A percentile compares a stretch with the other conserved stretches of the same genome.
Evolutionary conservation across 148 eudicot species (phyloP).

Genomic region (Camellia japonica): DNA sequence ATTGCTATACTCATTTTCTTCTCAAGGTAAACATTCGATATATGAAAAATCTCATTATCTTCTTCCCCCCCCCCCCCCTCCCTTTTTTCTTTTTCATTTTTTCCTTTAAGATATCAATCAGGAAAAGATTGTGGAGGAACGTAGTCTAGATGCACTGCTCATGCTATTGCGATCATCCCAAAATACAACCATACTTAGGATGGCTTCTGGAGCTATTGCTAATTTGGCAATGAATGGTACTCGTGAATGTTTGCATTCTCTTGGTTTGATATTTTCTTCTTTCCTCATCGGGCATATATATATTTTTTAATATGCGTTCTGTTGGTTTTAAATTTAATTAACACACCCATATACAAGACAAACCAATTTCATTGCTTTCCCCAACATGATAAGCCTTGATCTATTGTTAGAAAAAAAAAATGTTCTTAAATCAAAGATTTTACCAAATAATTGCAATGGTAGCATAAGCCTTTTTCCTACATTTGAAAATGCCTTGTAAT

Average conservation of each 20-base stretch:
- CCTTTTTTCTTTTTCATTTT: background rate
- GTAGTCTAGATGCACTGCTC: constrained; percentile 89
- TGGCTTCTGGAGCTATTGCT: constrained; percentile 95
- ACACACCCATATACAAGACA: background rate
- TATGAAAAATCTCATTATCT: background rate
- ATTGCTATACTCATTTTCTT: background rate
- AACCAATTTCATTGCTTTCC: background rate
- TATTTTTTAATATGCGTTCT: background rate
- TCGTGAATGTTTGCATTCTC: background rate
- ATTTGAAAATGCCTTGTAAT: background rate
- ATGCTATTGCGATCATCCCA: constrained; percentile 77
- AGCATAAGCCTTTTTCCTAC: background rate
- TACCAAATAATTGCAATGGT: background rate
- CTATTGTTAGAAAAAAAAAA: no score
- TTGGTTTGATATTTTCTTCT: background rate
- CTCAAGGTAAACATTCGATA: background rate
- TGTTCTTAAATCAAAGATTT: background rate
- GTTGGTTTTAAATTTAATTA: background rate
- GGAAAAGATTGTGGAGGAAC: constrained; percentile 85
- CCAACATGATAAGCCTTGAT: background rate
- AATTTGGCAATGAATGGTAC: constrained; percentile 98
- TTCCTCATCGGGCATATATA: background rate
- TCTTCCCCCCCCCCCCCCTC: no score
- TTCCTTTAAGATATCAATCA: constrained; percentile 65
- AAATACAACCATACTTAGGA: constrained; percentile 76